Conservation (phyloP, 345 rosid species). For the Eucalyptus regnans region DNA sequence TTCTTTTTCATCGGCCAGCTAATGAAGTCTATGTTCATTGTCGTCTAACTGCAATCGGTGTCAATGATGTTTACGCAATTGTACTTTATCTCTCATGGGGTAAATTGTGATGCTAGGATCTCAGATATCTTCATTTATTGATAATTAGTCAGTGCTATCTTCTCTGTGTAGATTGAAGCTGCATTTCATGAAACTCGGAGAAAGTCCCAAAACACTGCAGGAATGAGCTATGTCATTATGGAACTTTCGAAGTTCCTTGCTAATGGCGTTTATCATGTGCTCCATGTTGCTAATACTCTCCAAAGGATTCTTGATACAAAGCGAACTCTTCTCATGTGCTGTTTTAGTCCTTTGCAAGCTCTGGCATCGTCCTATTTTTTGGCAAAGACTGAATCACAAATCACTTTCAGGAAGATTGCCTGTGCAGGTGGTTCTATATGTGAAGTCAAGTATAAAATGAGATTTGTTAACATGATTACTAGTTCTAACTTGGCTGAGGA, state of each 20-base stretch:
- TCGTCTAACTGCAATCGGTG: not conserved
- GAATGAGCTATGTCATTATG: no score
- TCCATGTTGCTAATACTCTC: no score
- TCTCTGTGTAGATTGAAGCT: not conserved
- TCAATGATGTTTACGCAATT: not conserved
- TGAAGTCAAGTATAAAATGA: not conserved
- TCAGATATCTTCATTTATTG: not conserved
- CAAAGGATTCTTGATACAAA: no score
- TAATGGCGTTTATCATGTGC: no score
- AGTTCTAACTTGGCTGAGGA: no score
- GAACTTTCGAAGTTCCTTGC: no score
- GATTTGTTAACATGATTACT: not conserved
- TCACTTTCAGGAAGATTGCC: not conserved
- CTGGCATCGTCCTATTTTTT: no score
- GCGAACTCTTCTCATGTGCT: no score
- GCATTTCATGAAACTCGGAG: accelerated
- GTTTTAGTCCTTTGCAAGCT: no score
- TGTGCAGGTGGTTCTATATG: not conserved
- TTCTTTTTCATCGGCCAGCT: not conserved
- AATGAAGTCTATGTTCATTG: not conserved
- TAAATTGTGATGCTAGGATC: not conserved
- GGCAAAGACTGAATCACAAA: no score
- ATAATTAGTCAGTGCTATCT: no score
- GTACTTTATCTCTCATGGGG: not conserved
- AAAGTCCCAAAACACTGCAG: no score